phyloP scores from a whole-genome alignment of 1,284 basidiomycete genomes.

The Microbotryum lychnidis-dioicae region DNA sequence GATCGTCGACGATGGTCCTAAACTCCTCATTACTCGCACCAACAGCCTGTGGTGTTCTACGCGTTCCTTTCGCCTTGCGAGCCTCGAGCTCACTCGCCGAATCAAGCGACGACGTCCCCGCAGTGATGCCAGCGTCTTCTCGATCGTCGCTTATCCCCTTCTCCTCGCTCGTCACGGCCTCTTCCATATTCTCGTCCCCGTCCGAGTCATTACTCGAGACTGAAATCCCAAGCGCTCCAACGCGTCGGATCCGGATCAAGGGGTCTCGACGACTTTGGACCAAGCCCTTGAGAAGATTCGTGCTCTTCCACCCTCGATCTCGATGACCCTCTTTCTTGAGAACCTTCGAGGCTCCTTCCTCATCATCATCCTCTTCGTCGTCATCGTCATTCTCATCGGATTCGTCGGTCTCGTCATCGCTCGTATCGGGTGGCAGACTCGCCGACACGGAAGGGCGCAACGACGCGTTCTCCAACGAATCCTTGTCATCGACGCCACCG shows the following conservation, averaged over 20 bases:
- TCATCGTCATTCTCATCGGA: no score
- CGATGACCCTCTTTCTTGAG: no score
- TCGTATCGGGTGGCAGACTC: not conserved
- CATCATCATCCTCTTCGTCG: not conserved
- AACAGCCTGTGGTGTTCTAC: not conserved
- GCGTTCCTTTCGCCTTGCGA: not conserved
- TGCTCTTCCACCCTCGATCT: no score
- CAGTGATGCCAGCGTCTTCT: conserved; percentile 12
- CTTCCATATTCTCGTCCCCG: not conserved
- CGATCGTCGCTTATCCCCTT: conserved; percentile 7
- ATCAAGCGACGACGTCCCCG: no score
- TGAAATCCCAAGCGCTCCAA: conserved; percentile 28
- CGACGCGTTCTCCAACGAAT: no score
- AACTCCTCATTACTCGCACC: conserved; percentile 1
- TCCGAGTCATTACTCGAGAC: conserved; percentile 7
- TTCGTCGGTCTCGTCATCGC: conserved; percentile 1
- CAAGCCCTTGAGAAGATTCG: no score
- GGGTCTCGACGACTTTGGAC: no score
- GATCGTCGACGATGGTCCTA: conserved; percentile 24
- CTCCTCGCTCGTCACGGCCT: not conserved
- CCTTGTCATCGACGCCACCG: no score
- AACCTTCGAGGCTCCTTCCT: no score
- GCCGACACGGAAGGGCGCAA: not conserved
- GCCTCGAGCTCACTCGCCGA: not conserved
- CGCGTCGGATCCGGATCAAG: conserved; percentile 11